A percentile compares a stretch with the other conserved stretches of the same genome.
Conservation (phyloP, 306 rosid genomes). For the Sicyos edulis region DNA sequence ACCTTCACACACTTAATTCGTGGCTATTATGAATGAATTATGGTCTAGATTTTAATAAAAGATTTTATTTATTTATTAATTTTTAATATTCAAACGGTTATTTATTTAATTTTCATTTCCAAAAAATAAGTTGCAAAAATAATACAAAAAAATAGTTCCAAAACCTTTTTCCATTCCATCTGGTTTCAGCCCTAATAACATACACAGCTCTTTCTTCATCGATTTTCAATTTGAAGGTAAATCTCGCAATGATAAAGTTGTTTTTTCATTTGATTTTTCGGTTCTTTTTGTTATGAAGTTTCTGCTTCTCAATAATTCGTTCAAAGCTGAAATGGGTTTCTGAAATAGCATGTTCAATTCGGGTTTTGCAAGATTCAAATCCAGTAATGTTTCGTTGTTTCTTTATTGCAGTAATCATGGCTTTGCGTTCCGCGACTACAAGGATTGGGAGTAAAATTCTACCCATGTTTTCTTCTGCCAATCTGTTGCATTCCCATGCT, state of each 20-base stretch:
- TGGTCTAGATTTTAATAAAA: too few relatives aligned
- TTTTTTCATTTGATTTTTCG: background rate
- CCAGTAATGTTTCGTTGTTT: background rate
- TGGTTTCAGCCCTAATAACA: background rate
- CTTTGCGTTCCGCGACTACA: slow-evolving; percentile 37
- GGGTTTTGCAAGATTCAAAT: background rate
- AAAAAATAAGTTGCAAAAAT: too few relatives aligned
- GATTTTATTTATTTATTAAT: too few relatives aligned
- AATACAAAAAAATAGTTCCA: too few relatives aligned
- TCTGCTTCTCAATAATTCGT: background rate
- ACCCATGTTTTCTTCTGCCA: slow-evolving; percentile 46
- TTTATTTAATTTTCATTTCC: too few relatives aligned
- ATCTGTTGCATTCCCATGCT: slow-evolving; percentile 75
- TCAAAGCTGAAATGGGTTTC: background rate
- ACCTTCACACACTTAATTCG: too few relatives aligned
- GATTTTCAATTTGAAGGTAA: background rate
- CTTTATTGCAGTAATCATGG: slow-evolving; percentile 48
- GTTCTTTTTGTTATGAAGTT: background rate
- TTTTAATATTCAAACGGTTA: too few relatives aligned
- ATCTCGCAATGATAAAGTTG: background rate
- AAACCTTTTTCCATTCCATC: too few relatives aligned
- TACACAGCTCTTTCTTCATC: background rate
- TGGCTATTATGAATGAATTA: too few relatives aligned
- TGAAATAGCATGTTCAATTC: background rate
- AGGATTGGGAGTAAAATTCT: slow-evolving; percentile 44